Conservation (phyloP, 176 grass and related monocot species). For the Panicum miliaceum region DNA sequence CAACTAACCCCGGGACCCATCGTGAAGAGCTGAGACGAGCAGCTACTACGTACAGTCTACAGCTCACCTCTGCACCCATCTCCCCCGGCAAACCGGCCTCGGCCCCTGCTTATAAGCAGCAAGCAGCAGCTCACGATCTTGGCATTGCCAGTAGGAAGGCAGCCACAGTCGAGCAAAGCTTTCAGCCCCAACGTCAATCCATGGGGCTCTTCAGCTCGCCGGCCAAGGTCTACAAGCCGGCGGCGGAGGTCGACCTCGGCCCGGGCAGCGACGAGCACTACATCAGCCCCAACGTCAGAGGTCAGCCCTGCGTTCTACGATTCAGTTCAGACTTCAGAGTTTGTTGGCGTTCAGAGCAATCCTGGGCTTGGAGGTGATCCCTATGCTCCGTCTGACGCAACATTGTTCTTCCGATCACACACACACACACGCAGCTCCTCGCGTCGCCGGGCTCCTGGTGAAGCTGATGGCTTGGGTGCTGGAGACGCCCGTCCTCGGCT, state of each 20-base stretch:
- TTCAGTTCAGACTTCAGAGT: background rate
- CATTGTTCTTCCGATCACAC: no score
- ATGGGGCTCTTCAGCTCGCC: conserved; percentile 66
- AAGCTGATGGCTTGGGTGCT: conserved; percentile 88
- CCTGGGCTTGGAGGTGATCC: no score
- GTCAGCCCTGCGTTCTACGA: background rate
- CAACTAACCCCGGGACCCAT: background rate
- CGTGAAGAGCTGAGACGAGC: background rate
- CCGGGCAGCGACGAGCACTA: conserved; percentile 69
- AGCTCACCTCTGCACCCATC: background rate
- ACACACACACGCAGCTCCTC: conserved; percentile 59
- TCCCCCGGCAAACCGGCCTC: background rate
- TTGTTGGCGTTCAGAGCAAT: background rate
- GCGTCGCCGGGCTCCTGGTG: conserved; percentile 73
- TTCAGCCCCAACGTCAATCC: background rate
- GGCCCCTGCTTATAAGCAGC: conserved; percentile 19
- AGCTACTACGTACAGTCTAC: no score
- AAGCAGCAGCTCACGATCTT: background rate
- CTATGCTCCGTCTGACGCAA: no score
- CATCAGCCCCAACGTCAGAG: conserved; percentile 82
- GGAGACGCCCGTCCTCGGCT: conserved; percentile 62
- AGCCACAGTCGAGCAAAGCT: background rate
- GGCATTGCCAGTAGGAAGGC: background rate
- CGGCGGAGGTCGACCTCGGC: conserved; percentile 62
- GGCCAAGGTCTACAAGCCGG: conserved; percentile 79